Conservation (phyloP, 2,329 filamentous ascomycete genomes). For the Coleophoma eucalyptorum region DNA sequence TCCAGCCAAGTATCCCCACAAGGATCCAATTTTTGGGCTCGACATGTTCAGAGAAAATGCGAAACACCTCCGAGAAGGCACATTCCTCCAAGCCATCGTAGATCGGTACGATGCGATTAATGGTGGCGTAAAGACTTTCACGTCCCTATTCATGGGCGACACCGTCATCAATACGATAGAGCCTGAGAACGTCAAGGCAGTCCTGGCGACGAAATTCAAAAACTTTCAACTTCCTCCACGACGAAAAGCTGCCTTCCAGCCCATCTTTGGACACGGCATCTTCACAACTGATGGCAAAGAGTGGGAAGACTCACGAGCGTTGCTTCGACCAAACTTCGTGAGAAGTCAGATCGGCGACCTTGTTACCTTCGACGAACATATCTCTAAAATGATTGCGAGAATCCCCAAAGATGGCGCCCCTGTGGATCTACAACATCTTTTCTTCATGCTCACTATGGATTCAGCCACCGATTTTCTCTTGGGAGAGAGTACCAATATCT, state of each 20-base stretch:
- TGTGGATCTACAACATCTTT: constrained; percentile 58
- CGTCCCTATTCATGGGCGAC: neutral
- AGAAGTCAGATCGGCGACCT: constrained; percentile 45
- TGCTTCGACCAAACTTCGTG: constrained; percentile 51
- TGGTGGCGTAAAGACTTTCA: neutral
- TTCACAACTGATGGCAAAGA: constrained; percentile 47
- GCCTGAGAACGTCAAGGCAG: constrained; percentile 52
- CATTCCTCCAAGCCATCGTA: constrained; percentile 29
- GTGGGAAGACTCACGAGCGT: constrained; percentile 50
- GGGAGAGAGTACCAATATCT: constrained; percentile 48
- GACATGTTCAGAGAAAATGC: constrained; percentile 40
- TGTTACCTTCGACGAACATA: constrained; percentile 55
- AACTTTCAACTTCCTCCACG: constrained; percentile 44
- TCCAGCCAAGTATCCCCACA: constrained; percentile 41
- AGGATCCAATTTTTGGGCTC: constrained; percentile 50
- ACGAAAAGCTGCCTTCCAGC: constrained; percentile 39
- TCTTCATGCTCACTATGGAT: constrained; percentile 64
- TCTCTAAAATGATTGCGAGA: constrained; percentile 51
- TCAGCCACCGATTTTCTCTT: constrained; percentile 67
- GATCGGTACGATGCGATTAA: constrained; percentile 26
- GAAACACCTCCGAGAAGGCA: constrained; percentile 30
- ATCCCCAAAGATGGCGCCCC: constrained; percentile 50
- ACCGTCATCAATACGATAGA: constrained; percentile 29
- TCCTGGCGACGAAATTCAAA: constrained; percentile 52
- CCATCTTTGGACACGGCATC: constrained; percentile 52